Evolutionary conservation across 2,329 filamentous ascomycete genomes (phyloP).

Genomic region (Hysterium pulicare): DNA sequence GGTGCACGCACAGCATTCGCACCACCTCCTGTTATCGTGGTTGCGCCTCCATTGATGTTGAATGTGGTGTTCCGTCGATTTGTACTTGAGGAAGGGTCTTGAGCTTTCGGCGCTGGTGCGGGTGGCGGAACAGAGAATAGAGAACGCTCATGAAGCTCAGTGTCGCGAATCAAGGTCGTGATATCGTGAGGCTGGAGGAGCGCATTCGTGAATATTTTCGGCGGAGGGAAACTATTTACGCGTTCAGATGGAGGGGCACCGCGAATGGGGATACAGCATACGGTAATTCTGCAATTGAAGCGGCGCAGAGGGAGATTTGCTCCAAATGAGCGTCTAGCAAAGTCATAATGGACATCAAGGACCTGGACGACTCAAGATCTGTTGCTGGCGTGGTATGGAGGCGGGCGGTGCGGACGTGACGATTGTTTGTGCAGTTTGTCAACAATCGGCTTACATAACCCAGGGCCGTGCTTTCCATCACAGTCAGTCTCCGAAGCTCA

Average conservation of each 20-base stretch:
- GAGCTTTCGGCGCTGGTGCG: constrained; percentile 45
- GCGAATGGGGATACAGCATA: constrained; percentile 17
- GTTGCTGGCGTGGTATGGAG: neutral
- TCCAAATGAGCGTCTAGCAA: constrained; percentile 49
- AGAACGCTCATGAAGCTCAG: constrained; percentile 88
- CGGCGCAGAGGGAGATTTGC: constrained; percentile 48
- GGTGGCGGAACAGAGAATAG: constrained; percentile 87
- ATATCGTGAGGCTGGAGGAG: constrained; percentile 87
- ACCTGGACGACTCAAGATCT: neutral
- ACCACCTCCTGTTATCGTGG: constrained; percentile 36
- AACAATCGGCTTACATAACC: constrained; percentile 12
- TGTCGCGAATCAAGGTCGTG: constrained; percentile 89
- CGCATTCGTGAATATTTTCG: constrained; percentile 95
- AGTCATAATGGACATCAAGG: constrained; percentile 30
- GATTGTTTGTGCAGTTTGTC: constrained; percentile 9
- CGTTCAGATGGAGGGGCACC: constrained; percentile 13
- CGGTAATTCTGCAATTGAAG: constrained; percentile 48
- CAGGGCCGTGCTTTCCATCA: constrained; percentile 9
- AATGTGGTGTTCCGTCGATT: constrained; percentile 50
- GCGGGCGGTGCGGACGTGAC: constrained; percentile 3
- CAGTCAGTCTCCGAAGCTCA: constrained; percentile 20
- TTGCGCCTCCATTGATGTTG: constrained; percentile 33
- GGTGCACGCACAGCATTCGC: constrained; percentile 51
- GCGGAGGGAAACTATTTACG: constrained; percentile 69
- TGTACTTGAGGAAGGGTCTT: constrained; percentile 42